These are phyloP conservation scores for Claviceps lovelessii DNA, from an alignment of 2,329 filamentous ascomycete species.

Conservation along the genomic window DNA sequence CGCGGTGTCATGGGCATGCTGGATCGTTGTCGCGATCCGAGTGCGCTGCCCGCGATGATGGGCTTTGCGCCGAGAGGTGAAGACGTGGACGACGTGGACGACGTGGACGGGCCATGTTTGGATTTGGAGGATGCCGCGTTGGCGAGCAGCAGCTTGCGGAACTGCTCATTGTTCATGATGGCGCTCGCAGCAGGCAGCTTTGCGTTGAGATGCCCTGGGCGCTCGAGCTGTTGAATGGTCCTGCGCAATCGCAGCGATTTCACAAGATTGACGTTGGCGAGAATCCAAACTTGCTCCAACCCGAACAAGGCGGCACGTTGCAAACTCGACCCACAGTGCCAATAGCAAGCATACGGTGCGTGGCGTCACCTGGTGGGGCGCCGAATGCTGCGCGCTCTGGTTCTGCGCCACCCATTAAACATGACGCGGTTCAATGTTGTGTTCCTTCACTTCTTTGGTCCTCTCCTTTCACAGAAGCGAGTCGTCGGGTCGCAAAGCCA, in stretches of 20 bases:
- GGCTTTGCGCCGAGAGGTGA: constrained; percentile 18
- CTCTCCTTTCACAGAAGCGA: too few relatives aligned
- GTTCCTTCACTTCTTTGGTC: too few relatives aligned
- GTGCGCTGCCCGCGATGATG: constrained; percentile 26
- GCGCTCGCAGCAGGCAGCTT: not conserved
- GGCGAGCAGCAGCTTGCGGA: constrained; percentile 59
- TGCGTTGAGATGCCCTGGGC: not conserved
- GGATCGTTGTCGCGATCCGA: constrained; percentile 65
- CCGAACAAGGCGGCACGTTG: not conserved
- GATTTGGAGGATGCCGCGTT: constrained; percentile 26
- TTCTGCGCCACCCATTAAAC: not conserved
- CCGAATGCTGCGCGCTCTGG: not conserved
- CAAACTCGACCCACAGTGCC: not conserved
- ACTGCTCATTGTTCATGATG: constrained; percentile 88
- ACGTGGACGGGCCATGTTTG: constrained; percentile 28
- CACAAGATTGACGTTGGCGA: too few relatives aligned
- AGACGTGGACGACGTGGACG: too few relatives aligned
- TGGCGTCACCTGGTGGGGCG: not conserved
- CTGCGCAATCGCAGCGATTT: not conserved
- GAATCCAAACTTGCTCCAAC: not conserved
- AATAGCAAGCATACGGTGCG: not conserved
- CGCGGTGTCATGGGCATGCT: constrained; percentile 94
- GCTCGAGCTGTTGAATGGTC: not conserved
- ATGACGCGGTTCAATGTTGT: not conserved
- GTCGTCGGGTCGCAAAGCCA: not conserved